A percentile compares a stretch with the other conserved stretches of the same genome.
These are phyloP conservation scores for Psilocybe subaeruginosa DNA, from an alignment of 768 basidiomycete genomes.

Conservation along the genomic window DNA sequence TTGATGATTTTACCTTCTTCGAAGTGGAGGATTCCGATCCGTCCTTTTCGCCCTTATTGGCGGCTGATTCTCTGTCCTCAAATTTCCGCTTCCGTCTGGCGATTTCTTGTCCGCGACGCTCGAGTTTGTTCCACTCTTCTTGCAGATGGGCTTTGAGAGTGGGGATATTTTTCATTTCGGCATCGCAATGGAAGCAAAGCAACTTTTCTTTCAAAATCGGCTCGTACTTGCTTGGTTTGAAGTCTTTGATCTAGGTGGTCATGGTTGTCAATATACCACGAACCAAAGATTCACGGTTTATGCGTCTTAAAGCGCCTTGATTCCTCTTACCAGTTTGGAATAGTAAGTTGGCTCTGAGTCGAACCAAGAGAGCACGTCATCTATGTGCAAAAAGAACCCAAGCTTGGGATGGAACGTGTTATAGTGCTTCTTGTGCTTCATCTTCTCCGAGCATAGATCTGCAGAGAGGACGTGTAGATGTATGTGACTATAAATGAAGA, in stretches of 20 bases:
- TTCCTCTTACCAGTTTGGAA: conserved; percentile 21
- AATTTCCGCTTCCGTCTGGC: conserved; percentile 44
- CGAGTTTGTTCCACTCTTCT: conserved; percentile 66
- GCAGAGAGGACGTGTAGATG: conserved; percentile 87
- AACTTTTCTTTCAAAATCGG: conserved; percentile 68
- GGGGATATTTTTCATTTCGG: conserved; percentile 71
- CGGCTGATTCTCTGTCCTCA: conserved; percentile 21
- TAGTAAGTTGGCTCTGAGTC: conserved; percentile 64
- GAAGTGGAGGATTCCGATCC: conserved; percentile 1
- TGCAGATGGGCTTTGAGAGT: conserved; percentile 75
- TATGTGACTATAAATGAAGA: conserved; percentile 55
- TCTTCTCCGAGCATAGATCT: conserved; percentile 66
- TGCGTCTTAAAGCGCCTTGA: not conserved
- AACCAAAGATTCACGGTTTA: not conserved
- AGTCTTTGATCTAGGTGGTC: conserved; percentile 48
- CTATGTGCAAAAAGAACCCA: conserved; percentile 81
- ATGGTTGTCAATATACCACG: not conserved
- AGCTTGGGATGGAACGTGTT: conserved; percentile 87
- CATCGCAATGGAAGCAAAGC: conserved; percentile 70
- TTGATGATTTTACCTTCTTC: conserved; percentile 14
- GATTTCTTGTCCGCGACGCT: conserved; percentile 42
- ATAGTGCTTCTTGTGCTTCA: conserved; percentile 91
- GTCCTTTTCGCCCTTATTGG: not conserved
- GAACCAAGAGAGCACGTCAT: conserved; percentile 83
- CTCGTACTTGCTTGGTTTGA: conserved; percentile 61